A percentile compares a stretch with the other conserved stretches of the same genome.
phyloP scores from a whole-genome alignment of 1,284 basidiomycete genomes.

The Neolentinus lepideus region DNA sequence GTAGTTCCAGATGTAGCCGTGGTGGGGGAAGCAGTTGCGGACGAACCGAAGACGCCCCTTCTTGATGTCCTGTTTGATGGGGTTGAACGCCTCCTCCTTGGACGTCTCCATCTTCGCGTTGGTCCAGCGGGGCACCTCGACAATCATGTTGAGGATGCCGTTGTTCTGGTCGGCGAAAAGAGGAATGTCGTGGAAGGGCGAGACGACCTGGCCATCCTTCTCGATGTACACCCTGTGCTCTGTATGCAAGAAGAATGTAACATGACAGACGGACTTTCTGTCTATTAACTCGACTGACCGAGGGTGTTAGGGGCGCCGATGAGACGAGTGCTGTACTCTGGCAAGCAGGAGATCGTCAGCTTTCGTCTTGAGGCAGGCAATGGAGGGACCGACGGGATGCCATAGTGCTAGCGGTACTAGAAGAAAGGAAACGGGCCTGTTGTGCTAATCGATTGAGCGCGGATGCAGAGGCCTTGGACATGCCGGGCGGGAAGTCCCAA shows the following conservation, averaged over 20 bases:
- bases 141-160: constrained; percentile 96
- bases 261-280: neutral
- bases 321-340: constrained; percentile 72
- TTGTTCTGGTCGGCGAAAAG: constrained; percentile 92
- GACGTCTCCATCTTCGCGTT: constrained; percentile 99
- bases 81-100: constrained; percentile 97
- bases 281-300: constrained; percentile 41
- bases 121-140: constrained; percentile 99
- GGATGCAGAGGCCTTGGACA: constrained; percentile 16
- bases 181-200: constrained; percentile 94
- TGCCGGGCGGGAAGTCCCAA: neutral
- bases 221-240: constrained; percentile 96
- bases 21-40: constrained; percentile 99
- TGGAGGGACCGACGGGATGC: constrained; percentile 40
- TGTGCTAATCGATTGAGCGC: constrained; percentile 44
- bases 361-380: constrained; percentile 6
- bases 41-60: constrained; percentile 96
- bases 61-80: constrained; percentile 98
- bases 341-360: constrained; percentile 11
- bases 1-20: constrained; percentile 99
- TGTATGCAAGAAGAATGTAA: constrained; percentile 22
- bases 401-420: constrained; percentile 38
- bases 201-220: constrained; percentile 79
- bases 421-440: constrained; percentile 49
- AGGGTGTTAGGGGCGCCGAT: constrained; percentile 90